phyloP scores from a whole-genome alignment of 108 stramenopile species.

The Cyclotella sp. region DNA sequence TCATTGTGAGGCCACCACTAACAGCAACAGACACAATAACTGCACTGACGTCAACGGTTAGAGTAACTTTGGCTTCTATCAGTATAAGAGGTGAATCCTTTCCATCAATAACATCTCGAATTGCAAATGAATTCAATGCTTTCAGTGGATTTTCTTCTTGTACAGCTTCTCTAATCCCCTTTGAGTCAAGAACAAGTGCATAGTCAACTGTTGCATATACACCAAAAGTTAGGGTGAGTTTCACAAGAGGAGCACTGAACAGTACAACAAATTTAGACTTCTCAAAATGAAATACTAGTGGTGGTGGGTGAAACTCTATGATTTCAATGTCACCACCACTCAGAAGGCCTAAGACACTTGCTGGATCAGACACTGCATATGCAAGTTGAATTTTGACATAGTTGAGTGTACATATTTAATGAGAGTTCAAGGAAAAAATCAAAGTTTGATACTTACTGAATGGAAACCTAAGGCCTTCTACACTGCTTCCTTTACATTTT shows the following conservation, averaged over 20 bases:
- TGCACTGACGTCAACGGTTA: slow-evolving; percentile 22
- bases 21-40: slow-evolving; percentile 38
- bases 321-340: slow-evolving; percentile 33
- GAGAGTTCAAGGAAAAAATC: background rate
- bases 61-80: slow-evolving; percentile 19
- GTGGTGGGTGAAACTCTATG: slow-evolving; percentile 32
- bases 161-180: slow-evolving; percentile 42
- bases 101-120: slow-evolving; percentile 45
- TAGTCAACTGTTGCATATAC: slow-evolving; percentile 17
- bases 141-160: slow-evolving; percentile 29
- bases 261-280: slow-evolving; percentile 10
- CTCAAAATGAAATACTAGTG: slow-evolving; percentile 23
- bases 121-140: slow-evolving; percentile 50
- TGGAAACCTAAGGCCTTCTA: slow-evolving; percentile 34
- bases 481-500: slow-evolving; percentile 19
- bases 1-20: slow-evolving; percentile 30
- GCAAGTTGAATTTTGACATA: no score
- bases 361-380: slow-evolving; percentile 28
- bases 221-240: slow-evolving; percentile 27
- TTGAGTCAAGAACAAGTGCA: slow-evolving; percentile 33
- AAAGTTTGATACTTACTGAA: background rate
- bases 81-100: slow-evolving; percentile 39
- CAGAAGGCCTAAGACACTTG: slow-evolving; percentile 23
- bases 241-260: slow-evolving; percentile 15
- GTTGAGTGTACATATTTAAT: background rate